Base-by-base conservation (phyloP, 352 stramenopile genomes). In the Phytophthora pini region DNA sequence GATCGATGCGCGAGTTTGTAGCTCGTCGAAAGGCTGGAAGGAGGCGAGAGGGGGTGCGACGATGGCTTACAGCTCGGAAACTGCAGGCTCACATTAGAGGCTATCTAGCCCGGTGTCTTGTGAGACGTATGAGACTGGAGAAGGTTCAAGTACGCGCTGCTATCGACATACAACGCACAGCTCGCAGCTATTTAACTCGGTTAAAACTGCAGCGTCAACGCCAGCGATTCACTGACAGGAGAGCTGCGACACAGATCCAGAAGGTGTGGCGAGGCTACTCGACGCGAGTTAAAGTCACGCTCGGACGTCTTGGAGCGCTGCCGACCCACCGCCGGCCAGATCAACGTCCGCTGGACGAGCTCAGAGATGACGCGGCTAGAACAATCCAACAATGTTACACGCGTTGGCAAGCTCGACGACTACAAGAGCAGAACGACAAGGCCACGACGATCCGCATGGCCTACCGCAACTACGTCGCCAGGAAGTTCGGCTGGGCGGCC, bases 401-500 rank as follows among this genome's bases (percentile, higher is more conserved):
- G 2, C 68, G 49, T 20, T 82, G 70, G 53, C 76, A 77, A 31
- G 52, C 80, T n/a, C 61, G 54, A 11, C 48, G 58, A 5, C 53
- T 69, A 11, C 46, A 49, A 51, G 31, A 65, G 3, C 65, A 65
- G 36, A 52, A 61, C 3, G 65, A 57, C 22, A 69, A 69, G 17
- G 79, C 59, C 12, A 68, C 51, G 4, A 60, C 56, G n/a, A 84
- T 90, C 41, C 73, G 68, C 39, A 43, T 65, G 36, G 79, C 76
- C 24, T 92, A 88, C 61, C 77, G 73, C 39, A 81, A 87, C 57
- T 89, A 86, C 44, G 55, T 87, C 4, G 77, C 75, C 45, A 79
- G 76, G 50, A 92, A 92, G 59, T 90, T 91, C 26, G 77, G 72
- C 50, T 92, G 83, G 83, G 77, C 73, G 1, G 83, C 70, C 4